Conservation (phyloP, 345 rosid species). For the Zanthoxylum bungeanum region DNA sequence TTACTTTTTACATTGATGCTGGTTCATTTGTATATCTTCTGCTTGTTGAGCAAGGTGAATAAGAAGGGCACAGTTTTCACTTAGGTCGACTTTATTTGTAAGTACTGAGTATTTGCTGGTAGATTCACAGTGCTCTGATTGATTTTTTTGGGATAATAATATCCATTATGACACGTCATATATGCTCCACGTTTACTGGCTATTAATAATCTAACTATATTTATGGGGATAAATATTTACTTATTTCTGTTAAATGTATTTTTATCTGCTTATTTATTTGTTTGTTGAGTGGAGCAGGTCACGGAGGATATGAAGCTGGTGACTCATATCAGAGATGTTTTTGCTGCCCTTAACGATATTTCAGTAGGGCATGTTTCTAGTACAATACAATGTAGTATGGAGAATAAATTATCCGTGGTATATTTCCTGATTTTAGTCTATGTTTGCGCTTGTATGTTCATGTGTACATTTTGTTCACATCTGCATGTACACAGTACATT, state of each 20-base stretch:
- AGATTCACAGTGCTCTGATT: background rate
- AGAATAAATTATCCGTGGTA: constrained; percentile 49
- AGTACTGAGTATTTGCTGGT: background rate
- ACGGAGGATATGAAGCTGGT: constrained; percentile 66
- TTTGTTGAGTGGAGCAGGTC: constrained; percentile 51
- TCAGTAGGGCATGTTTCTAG: constrained; percentile 37
- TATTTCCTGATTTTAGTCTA: constrained; percentile 12
- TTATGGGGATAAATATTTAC: background rate
- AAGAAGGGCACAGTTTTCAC: background rate
- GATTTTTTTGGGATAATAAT: background rate
- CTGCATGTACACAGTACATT: constrained; percentile 1
- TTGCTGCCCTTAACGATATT: constrained; percentile 56
- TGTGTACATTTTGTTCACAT: constrained; percentile 5
- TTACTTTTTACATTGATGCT: background rate
- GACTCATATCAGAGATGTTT: constrained; percentile 55
- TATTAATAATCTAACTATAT: background rate
- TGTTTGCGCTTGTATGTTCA: background rate
- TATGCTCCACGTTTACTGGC: background rate
- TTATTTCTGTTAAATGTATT: background rate
- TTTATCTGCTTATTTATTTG: constrained; percentile 7
- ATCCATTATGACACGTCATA: background rate
- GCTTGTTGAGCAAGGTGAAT: background rate
- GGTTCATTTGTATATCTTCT: background rate
- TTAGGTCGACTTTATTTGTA: background rate
- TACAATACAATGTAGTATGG: constrained; percentile 38